phyloP scores from a whole-genome alignment of 495 filamentous ascomycete species.

The Aspergillus nanangensis region DNA sequence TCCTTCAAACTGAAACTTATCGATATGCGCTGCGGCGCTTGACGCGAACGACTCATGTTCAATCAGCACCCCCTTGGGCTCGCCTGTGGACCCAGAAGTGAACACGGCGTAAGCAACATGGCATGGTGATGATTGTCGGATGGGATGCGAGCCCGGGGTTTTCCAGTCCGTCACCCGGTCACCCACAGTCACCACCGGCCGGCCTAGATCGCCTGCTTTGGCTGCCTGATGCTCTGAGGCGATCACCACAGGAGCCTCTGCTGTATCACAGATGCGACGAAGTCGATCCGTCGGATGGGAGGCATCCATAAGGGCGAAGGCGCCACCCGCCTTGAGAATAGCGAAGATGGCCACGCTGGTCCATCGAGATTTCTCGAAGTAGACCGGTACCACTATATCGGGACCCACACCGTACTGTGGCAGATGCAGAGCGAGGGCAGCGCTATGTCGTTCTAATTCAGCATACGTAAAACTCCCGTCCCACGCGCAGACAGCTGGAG shows the following conservation, averaged over 20 bases:
- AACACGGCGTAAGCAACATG: slow-evolving; percentile 47
- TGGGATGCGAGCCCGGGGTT: no score
- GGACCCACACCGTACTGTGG: background rate
- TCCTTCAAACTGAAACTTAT: background rate
- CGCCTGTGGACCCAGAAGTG: slow-evolving; percentile 62
- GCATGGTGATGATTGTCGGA: background rate
- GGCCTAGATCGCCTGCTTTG: background rate
- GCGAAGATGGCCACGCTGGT: background rate
- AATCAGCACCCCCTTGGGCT: slow-evolving; percentile 66
- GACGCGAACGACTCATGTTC: background rate
- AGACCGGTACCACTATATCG: background rate
- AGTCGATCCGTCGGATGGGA: background rate
- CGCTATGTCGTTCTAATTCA: background rate
- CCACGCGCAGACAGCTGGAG: background rate
- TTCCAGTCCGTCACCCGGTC: background rate
- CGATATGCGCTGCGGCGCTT: background rate
- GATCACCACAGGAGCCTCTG: background rate
- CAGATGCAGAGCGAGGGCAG: background rate
- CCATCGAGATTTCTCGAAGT: background rate
- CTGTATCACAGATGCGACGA: background rate
- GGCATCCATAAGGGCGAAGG: background rate
- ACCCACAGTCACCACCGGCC: background rate
- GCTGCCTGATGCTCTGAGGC: background rate
- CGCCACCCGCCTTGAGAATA: background rate
- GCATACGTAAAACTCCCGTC: background rate